Evolutionary conservation across 306 rosid species (phyloP), one percentile per base, ranked within the genome.

Genomic region (Sophora flavescens): DNA sequence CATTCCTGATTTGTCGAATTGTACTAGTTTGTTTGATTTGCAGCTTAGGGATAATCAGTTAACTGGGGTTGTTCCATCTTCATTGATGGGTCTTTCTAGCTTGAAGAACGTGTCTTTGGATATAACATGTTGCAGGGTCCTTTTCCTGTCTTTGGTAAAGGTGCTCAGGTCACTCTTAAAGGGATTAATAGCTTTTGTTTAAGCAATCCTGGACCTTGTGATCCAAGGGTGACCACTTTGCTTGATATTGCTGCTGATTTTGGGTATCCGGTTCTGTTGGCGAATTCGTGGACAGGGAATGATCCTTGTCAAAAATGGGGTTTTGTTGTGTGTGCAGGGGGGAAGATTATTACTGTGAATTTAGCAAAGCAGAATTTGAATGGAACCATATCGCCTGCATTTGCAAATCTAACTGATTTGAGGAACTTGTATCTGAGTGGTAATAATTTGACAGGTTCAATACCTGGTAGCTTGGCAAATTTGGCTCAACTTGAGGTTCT

Each of bases 361-460:
- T 63, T 93, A 1, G 81, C 2, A 8, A 84, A 81, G 62, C 86
- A 62, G 82, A 70, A 64, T 41, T 74, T 88, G 15, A 42, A 3
- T 1, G 98, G 97, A 52, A 87, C 80, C 3, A 88, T 91, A 17
- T 93, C 97, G 0, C 87, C 98, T 0, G 89, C 91, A 0, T 88
- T 89, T 77, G 86, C 88, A 0, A 87, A 88, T 12, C 75, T 91
- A 53, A 88, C 88, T 2, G 82, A 85, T 39, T 72, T 93, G 80
- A 82, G 63, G 68, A 86, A 2, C 63, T 70, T 93, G 88, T 33
- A 41, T 52, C 61, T 91, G 74, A 80, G 6, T 18, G 67, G 68
- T 10, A 93, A 89, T 68, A 71, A 74, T 64, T 83, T 93, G 82
- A 72, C 54, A 0, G 97, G 98, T 4, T 16, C 88, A 9, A 91